Conservation (phyloP, 768 basidiomycete species). For the Phaeolepiota aurea region DNA sequence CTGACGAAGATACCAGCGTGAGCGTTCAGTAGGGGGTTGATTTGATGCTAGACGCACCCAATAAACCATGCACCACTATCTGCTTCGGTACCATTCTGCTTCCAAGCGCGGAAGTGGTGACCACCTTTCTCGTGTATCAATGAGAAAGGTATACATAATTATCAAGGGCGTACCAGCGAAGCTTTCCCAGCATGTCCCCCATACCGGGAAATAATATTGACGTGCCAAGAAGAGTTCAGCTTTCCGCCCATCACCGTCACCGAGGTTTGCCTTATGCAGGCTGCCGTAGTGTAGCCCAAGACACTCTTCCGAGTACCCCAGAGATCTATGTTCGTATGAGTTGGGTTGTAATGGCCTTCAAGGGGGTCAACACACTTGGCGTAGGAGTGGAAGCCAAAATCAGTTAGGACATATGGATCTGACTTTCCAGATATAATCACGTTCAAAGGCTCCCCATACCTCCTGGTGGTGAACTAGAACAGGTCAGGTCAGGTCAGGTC, state of each 20-base stretch:
- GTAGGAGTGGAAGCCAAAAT: constrained; percentile 60
- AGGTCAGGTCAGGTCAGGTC: constrained; percentile 1
- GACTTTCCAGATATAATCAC: constrained; percentile 73
- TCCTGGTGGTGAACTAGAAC: constrained; percentile 52
- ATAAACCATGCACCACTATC: constrained; percentile 81
- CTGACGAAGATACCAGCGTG: constrained; percentile 24
- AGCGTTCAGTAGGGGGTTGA: neutral
- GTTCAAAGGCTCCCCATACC: constrained; percentile 76
- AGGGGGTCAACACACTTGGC: constrained; percentile 39
- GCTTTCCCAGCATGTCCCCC: constrained; percentile 88
- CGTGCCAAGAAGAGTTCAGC: constrained; percentile 65
- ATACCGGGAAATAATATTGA: constrained; percentile 68
- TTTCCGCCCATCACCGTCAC: constrained; percentile 71
- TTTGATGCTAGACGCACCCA: constrained; percentile 38
- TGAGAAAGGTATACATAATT: constrained; percentile 1
- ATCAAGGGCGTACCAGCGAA: constrained; percentile 40
- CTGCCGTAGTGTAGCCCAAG: constrained; percentile 71
- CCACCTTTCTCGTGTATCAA: constrained; percentile 40
- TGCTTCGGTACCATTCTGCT: constrained; percentile 71
- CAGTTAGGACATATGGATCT: constrained; percentile 74
- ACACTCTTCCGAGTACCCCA: constrained; percentile 80
- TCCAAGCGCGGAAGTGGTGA: constrained; percentile 86
- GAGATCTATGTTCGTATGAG: constrained; percentile 42
- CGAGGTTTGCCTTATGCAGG: constrained; percentile 73
- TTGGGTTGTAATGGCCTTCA: neutral